Percentiles rank a stretch among this genome's conserved stretches.
These are phyloP conservation scores for Torulaspora maleeae DNA, from an alignment of 805 yeast species.

Conservation along the genomic window DNA sequence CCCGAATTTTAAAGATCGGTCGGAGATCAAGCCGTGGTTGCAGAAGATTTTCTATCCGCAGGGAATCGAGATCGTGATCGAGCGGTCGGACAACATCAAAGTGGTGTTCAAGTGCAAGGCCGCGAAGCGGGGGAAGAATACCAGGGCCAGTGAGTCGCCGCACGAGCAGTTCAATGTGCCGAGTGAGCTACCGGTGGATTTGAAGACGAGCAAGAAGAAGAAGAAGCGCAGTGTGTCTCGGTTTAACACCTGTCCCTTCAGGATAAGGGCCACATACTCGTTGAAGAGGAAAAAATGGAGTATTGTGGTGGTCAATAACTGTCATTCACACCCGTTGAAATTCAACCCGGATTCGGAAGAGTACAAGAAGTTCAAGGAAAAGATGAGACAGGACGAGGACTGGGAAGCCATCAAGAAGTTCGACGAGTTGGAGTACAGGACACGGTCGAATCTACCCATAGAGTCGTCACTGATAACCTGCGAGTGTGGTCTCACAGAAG, in stretches of 20 bases:
- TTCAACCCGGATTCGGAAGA: slow-evolving; percentile 36
- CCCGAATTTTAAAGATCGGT: slow-evolving; percentile 40
- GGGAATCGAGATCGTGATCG: slow-evolving; percentile 56
- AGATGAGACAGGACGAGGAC: slow-evolving; percentile 27
- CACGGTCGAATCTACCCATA: slow-evolving; percentile 32
- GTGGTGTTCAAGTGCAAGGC: slow-evolving; percentile 60
- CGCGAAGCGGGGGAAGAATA: slow-evolving; percentile 29
- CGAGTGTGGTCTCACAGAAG: slow-evolving; percentile 38
- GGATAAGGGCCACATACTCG: slow-evolving; percentile 59
- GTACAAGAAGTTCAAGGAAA: slow-evolving; percentile 34
- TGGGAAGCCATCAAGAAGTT: slow-evolving; percentile 34
- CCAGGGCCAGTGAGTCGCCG: slow-evolving; percentile 16
- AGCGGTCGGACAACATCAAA: slow-evolving; percentile 55
- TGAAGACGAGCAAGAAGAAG: slow-evolving; percentile 15
- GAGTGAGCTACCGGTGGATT: slow-evolving; percentile 5
- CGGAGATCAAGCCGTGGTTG: slow-evolving; percentile 60
- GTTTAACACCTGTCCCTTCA: slow-evolving; percentile 52
- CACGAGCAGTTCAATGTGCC: neutral
- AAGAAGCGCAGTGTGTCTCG: slow-evolving; percentile 33
- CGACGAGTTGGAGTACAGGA: slow-evolving; percentile 36
- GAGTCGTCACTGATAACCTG: slow-evolving; percentile 33
- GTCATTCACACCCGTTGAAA: slow-evolving; percentile 51
- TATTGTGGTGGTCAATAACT: slow-evolving; percentile 54
- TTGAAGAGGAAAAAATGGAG: slow-evolving; percentile 52
- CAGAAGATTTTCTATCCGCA: slow-evolving; percentile 43